A percentile compares a stretch with the other conserved stretches of the same genome.
Evolutionary conservation across 176 grass and related monocot genomes (phyloP).

Genomic region (Typha latifolia): DNA sequence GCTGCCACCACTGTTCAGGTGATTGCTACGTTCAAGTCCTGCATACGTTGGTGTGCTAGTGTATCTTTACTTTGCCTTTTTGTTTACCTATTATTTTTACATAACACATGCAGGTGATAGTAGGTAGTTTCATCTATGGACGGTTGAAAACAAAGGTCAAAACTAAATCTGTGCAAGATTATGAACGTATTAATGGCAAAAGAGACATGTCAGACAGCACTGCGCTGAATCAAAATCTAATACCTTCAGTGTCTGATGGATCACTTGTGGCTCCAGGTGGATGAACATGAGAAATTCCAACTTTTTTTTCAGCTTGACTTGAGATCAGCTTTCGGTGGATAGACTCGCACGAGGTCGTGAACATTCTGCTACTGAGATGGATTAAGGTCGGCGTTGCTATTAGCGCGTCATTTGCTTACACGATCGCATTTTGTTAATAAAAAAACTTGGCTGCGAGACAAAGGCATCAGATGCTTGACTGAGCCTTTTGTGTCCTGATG

Average conservation of each 20-base stretch:
- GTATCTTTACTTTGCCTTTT: no score
- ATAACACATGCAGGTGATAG: slow-evolving; percentile 15
- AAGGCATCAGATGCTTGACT: no score
- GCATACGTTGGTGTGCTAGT: background rate
- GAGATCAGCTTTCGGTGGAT: background rate
- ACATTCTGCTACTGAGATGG: no score
- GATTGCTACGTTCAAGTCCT: background rate
- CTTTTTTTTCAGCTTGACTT: slow-evolving; percentile 21
- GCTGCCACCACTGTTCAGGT: slow-evolving; percentile 92
- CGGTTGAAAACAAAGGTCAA: slow-evolving; percentile 16
- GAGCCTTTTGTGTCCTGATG: no score
- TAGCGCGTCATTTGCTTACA: no score
- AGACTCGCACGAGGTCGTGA: no score
- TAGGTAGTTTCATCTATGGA: slow-evolving; percentile 27
- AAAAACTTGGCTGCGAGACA: no score
- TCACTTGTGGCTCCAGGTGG: slow-evolving; percentile 10
- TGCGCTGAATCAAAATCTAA: slow-evolving; percentile 14
- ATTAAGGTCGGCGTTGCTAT: no score
- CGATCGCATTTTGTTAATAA: no score
- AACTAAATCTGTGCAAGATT: background rate
- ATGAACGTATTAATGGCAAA: no score
- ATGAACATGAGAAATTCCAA: slow-evolving; percentile 14
- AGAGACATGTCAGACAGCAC: no score
- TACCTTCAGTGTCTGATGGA: background rate
- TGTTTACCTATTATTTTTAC: no score